Conservation (phyloP, 306 rosid genomes). For the Ormosia semicastrata region DNA sequence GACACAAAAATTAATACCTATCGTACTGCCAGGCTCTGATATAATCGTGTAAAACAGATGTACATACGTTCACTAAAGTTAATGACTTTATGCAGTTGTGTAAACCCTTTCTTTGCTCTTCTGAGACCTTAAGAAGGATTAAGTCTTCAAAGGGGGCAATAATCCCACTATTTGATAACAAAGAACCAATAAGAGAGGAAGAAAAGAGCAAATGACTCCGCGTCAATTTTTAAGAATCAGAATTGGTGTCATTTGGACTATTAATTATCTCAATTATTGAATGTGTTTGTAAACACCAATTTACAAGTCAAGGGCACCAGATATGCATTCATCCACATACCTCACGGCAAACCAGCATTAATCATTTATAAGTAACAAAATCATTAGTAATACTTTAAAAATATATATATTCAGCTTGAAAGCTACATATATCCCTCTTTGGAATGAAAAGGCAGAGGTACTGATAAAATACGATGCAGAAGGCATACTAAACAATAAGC, state of each 20-base stretch:
- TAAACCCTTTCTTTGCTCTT: background rate
- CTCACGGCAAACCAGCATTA: background rate
- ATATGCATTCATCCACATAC: conserved; percentile 20
- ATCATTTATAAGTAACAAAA: background rate
- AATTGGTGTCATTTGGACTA: background rate
- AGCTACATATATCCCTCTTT: background rate
- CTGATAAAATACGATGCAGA: background rate
- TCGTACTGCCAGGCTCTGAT: background rate
- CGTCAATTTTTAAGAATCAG: no score
- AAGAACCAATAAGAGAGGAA: background rate
- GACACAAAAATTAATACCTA: background rate
- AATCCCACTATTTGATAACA: background rate
- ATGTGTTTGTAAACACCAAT: background rate
- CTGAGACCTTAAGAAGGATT: background rate
- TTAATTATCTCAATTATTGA: background rate
- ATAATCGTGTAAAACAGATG: background rate
- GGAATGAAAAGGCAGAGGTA: background rate
- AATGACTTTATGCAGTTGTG: background rate
- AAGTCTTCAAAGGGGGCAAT: background rate
- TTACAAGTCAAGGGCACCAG: background rate
- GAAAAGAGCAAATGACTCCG: background rate
- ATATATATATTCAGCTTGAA: background rate
- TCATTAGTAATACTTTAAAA: background rate
- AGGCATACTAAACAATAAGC: background rate
- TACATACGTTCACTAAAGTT: background rate